Evolutionary conservation across 2,329 filamentous ascomycete species (phyloP), one percentile per base, ranked within the genome.

Genomic region (Trichoderma citrinoviride): DNA sequence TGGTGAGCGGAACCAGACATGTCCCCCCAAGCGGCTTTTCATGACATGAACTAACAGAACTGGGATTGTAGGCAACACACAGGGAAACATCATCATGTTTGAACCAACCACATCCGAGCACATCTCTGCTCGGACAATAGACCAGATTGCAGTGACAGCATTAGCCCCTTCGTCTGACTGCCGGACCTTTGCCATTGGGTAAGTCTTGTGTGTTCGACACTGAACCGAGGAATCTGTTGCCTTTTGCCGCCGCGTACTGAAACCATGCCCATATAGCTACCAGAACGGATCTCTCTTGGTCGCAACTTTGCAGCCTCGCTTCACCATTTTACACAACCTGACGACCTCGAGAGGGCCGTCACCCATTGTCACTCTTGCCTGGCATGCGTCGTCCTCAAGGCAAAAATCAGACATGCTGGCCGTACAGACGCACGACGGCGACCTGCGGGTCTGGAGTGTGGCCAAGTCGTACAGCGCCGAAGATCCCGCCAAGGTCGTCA

Each of bases 371-470:
- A 91, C 88, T 8, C 80, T 99, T 21, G 87, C 92, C 65, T 99
- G 95, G 95, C 95, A 99, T 82, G 93, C 94, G 43, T 97, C 95
- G 0, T 97, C 95, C 0, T 90, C 93, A 0, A 92, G 93, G 70
- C 93, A 97, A 77, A 97, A 96, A 78, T 97, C 95, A 0, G 94
- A 98, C 73, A 99, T 99, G 95, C 81, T 99, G 72, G 94, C 94
- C 1, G 91, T 93, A 8, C 94, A 98, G 77, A 95, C 92, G 3
- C 85, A 90, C 58, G 93, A 97, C 73, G 94, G 95, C 21, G 94
- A 99, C 73, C 81, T 99, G 52, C 86, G 93, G 70, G 93, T 99
- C 21, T 99, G 95, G 95, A 99, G 95, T 73, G 90, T 99, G 61
- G 87, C 94, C 21, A 99, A 98, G 77, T 85, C 85, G 66, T 81